Conservation (phyloP, 129 eudicot species). For the Helichrysum umbraculigerum region DNA sequence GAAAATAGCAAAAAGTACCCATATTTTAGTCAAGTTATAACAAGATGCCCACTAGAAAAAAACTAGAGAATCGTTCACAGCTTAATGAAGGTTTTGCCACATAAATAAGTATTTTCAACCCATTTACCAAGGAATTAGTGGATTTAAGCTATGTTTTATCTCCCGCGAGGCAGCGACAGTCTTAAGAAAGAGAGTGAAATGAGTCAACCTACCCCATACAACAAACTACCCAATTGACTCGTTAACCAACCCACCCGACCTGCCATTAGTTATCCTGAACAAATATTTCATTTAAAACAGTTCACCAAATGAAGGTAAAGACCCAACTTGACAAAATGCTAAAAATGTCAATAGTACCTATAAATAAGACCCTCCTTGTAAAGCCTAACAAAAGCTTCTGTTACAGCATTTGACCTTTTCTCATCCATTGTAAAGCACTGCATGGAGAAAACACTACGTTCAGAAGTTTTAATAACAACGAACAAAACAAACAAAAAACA, state of each 20-base stretch:
- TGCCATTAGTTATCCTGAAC: neutral
- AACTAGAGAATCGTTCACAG: neutral
- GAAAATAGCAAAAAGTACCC: conserved; percentile 18
- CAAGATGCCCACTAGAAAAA: neutral
- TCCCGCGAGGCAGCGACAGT: neutral
- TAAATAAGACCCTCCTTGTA: conserved; percentile 78
- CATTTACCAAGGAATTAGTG: neutral
- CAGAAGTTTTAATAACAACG: neutral
- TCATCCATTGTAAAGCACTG: conserved; percentile 71
- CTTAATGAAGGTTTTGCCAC: neutral
- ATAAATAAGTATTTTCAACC: neutral
- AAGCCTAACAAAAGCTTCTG: conserved; percentile 92
- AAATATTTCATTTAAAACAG: neutral
- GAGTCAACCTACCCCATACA: neutral
- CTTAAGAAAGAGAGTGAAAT: neutral
- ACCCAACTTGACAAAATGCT: neutral
- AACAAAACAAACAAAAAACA: neutral
- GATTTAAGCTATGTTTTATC: neutral
- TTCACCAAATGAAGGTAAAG: neutral
- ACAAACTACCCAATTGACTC: neutral
- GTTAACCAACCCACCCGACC: neutral
- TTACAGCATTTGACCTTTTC: conserved; percentile 70
- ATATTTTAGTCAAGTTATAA: neutral
- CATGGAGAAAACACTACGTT: neutral
- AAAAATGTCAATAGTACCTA: conserved; percentile 47